A percentile compares a stretch with the other conserved stretches of the same genome.
Conservation (phyloP, 495 filamentous ascomycete genomes). For the Annulohypoxylon moriforme region DNA sequence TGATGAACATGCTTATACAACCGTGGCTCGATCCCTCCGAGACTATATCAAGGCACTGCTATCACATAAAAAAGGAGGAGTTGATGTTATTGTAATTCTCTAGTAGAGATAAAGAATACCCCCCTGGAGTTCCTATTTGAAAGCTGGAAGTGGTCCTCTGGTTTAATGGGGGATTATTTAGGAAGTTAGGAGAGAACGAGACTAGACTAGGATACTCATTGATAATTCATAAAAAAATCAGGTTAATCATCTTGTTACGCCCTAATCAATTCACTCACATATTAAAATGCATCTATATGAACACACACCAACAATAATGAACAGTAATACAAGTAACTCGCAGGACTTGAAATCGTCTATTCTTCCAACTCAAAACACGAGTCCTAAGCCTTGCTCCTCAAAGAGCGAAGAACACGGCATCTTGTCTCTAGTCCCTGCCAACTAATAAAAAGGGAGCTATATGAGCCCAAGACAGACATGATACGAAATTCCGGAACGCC, state of each 20-base stretch:
- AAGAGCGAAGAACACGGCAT: background rate
- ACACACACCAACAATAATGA: background rate
- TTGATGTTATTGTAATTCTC: no score
- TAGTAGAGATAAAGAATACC: no score
- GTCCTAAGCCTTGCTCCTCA: background rate
- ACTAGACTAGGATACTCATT: no score
- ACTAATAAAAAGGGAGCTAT: background rate
- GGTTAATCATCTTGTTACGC: background rate
- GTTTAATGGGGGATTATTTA: background rate
- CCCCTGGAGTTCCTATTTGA: no score
- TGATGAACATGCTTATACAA: no score
- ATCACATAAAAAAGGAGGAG: no score
- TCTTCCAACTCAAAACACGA: background rate
- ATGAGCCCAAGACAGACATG: constrained; percentile 5
- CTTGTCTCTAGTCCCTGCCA: background rate
- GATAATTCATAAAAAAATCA: background rate
- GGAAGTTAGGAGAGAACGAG: no score
- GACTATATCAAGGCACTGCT: no score
- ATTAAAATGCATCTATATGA: background rate
- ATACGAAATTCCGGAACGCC: constrained; percentile 35
- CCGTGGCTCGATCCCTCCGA: no score
- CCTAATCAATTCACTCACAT: background rate
- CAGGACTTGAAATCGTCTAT: background rate
- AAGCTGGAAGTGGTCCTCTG: no score
- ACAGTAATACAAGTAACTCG: background rate